Base-by-base conservation (phyloP, 2,329 filamentous ascomycete genomes). In the Dothidotthia symphoricarpi region DNA sequence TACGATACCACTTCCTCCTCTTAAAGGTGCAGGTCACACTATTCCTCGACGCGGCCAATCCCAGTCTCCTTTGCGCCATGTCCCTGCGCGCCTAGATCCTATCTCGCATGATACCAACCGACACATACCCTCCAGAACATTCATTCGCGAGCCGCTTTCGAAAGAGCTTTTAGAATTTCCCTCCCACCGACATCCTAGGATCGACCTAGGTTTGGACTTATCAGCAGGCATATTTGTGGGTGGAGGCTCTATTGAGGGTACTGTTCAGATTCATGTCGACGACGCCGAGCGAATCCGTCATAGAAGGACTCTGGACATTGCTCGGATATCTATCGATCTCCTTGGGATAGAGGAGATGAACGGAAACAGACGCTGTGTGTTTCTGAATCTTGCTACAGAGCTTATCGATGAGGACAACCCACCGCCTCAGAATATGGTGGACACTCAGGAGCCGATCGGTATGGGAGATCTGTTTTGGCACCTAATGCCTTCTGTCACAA, bases 171-270 rank as follows among this genome's bases (percentile, higher is more conserved):
- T 78, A 13, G 73, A 77, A 16, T 71, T 69, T 44, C 73, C 74
- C 13, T 68, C 62, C 10, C 67, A 71, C 48, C 68, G 68, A 30
- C 74, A 78, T 59, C 69, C 73, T 22, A 67, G 74, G 26, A 60
- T 78, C 3, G 65, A 69, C 25, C 60, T 76, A 6, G 73, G 72
- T 12, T 51, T 77, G n/a, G 72, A 73, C 33, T 60, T 75, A 16
- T 70, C 69, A 19, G 72, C 74, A 13, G 68, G 75, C 4, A 55
- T 78, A 7, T 78, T 76, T 41, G 73, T 78, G n/a, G 76, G 76
- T 13, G 75, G 75, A 17, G 73, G 75, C 7, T 76, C 70, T 9
- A 67, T 77, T 11, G 75, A 78, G 60, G 76, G 76, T 14, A 66
- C 68, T 37, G 63, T 75, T 10, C 69, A 70, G 34, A 61, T 78